These are phyloP conservation scores for Fragilaria crotonensis DNA, from an alignment of 108 stramenopile genomes.

Conservation along the genomic window DNA sequence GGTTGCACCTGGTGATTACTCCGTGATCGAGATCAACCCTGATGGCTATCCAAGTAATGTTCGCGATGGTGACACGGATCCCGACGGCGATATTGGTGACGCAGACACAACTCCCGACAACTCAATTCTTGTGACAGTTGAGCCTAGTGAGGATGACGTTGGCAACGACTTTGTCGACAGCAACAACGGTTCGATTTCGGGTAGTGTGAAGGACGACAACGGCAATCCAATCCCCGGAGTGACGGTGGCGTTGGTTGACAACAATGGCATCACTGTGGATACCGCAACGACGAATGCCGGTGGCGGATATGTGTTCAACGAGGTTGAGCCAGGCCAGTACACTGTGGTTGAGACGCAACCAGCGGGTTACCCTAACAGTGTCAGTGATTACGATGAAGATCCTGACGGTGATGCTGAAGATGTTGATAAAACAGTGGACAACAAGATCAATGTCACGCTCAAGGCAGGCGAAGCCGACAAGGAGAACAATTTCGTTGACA, in stretches of 20 bases:
- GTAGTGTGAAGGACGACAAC: neutral
- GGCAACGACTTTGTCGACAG: neutral
- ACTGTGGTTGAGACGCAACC: too few relatives aligned
- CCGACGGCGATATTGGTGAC: neutral
- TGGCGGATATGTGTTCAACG: neutral
- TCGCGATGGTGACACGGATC: neutral
- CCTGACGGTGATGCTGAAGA: too few relatives aligned
- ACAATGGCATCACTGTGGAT: neutral
- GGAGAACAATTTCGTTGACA: too few relatives aligned
- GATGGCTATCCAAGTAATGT: neutral
- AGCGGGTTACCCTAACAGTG: too few relatives aligned
- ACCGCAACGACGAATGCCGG: neutral
- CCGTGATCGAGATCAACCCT: neutral
- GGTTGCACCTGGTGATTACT: neutral
- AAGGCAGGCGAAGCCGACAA: too few relatives aligned
- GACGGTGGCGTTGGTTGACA: neutral
- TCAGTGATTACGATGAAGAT: too few relatives aligned
- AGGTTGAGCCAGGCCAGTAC: too few relatives aligned
- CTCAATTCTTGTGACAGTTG: neutral
- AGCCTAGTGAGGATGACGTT: neutral
- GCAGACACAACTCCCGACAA: neutral
- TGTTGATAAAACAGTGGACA: too few relatives aligned
- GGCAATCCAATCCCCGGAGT: neutral
- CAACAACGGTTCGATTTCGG: neutral
- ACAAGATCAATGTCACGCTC: too few relatives aligned